Base-by-base conservation (phyloP, 148 eudicot genomes). In the Gaultheria prostrata region DNA sequence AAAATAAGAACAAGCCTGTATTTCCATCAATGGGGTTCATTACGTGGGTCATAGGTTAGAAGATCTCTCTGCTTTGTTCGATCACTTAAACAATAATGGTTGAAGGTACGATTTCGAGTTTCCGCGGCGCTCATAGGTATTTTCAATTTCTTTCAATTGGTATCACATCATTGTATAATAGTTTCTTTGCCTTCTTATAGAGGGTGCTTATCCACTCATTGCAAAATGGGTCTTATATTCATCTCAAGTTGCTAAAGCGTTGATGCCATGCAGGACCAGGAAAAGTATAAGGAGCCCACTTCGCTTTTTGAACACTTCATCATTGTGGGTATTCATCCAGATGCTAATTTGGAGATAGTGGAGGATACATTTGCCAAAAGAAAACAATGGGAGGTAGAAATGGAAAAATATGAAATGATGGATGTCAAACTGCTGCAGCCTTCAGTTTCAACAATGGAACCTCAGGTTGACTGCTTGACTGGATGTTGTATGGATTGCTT, bases 261-360 rank as follows among this genome's bases (percentile, higher is more conserved):
- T 82, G 59, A 83, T 86, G 84, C 81, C 83, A 59, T 89, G 84
- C 67, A 96, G 99, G 97, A 89, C 82, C 91, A 85, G 39, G 85
- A 86, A 35, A 93, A 86, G 69, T 97, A 92, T 86, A 78, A 92
- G 86, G 95, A 94, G 85, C 98, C 98, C 30, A 90, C 90, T 83
- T 89, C 90, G 33, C 92, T 97, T 84, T 94, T 93, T 89, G 99
- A 97, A 84, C 98, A 97, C 90, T 97, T 97, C 76, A 80, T 93
- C 74, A 89, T 97, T 85, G 95, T 86, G 76, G 99, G 99, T 83
- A 91, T 97, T 83, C 95, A 90, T 83, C 95, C 98, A 77, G 90
- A 97, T 89, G 87, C 94, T 51, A 97, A 95, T 88, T 93, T 95
- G 75, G 95, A 91, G 80, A 87, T 87, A 80, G 93, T 95, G 81